Evolutionary conservation across 192 early-diverging fungal species (phyloP).

Genomic region (Paraglomus brasilianum): DNA sequence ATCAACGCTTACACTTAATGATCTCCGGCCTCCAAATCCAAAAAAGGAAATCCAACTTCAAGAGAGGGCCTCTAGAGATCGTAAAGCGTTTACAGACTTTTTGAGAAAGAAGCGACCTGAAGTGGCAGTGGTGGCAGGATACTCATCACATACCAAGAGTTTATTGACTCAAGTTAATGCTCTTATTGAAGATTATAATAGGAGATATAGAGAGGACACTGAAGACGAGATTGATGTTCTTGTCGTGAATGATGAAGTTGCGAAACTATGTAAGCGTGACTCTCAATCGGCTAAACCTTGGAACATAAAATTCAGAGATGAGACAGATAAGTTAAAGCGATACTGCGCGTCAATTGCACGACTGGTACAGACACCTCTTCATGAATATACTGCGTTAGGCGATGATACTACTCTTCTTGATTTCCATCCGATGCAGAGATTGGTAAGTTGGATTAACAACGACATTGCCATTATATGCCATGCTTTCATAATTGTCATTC

Average conservation of each 20-base stretch:
- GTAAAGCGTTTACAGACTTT: constrained; percentile 56
- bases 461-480: not conserved
- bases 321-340: constrained; percentile 73
- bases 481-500: too few species aligned
- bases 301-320: constrained; percentile 65
- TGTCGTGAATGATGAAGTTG: constrained; percentile 86
- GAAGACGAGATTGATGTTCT: constrained; percentile 58
- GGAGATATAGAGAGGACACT: constrained; percentile 33
- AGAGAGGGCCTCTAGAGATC: constrained; percentile 28
- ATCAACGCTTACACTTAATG: constrained; percentile 50
- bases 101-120: constrained; percentile 64
- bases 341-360: constrained; percentile 88
- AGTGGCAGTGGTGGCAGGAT: constrained; percentile 81
- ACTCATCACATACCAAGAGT: constrained; percentile 69
- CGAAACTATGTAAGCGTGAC: constrained; percentile 68
- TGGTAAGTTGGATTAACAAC: constrained; percentile 39
- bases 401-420: constrained; percentile 49
- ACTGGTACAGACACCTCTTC: constrained; percentile 77
- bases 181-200: constrained; percentile 49
- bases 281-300: too few species aligned
- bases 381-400: constrained; percentile 78
- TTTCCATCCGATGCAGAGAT: constrained; percentile 74
- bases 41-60: not conserved
- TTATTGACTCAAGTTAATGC: constrained; percentile 68
- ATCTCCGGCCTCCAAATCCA: not conserved